Evolutionary conservation across 2,329 filamentous ascomycete genomes (phyloP).

Genomic region (Clonostachys rosea): DNA sequence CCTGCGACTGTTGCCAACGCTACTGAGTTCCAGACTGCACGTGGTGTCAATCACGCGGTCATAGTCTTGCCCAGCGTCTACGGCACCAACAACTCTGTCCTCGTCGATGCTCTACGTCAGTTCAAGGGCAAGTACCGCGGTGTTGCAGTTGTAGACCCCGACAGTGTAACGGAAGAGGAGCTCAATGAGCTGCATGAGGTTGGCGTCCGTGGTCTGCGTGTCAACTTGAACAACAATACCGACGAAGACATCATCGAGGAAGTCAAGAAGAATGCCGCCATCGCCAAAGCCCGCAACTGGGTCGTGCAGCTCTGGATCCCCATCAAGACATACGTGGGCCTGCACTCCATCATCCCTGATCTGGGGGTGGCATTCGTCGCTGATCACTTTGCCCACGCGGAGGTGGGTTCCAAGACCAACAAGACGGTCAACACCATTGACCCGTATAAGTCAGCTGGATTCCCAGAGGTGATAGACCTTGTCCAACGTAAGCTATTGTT

Average conservation of each 20-base stretch:
- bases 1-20: too few relatives aligned
- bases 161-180: neutral
- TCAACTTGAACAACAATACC: neutral
- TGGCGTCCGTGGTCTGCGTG: neutral
- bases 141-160: constrained; percentile 7
- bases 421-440: too few relatives aligned
- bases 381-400: constrained; percentile 8
- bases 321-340: constrained; percentile 10
- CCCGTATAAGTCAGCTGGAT: neutral
- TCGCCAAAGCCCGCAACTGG: constrained; percentile 16
- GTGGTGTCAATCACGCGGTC: constrained; percentile 13
- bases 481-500: constrained; percentile 8
- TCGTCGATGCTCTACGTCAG: constrained; percentile 18
- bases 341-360: constrained; percentile 12
- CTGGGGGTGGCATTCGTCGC: constrained; percentile 15
- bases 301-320: constrained; percentile 20
- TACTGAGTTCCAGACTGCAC: too few relatives aligned
- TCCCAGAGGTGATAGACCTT: constrained; percentile 10
- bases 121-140: constrained; percentile 13
- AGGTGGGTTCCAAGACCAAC: constrained; percentile 5
- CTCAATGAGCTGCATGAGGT: neutral
- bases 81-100: constrained; percentile 17
- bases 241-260: neutral
- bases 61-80: constrained; percentile 22
- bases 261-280: constrained; percentile 12